These are phyloP conservation scores for Lavandula angustifolia DNA, from an alignment of 257 asterid species.

Conservation along the genomic window DNA sequence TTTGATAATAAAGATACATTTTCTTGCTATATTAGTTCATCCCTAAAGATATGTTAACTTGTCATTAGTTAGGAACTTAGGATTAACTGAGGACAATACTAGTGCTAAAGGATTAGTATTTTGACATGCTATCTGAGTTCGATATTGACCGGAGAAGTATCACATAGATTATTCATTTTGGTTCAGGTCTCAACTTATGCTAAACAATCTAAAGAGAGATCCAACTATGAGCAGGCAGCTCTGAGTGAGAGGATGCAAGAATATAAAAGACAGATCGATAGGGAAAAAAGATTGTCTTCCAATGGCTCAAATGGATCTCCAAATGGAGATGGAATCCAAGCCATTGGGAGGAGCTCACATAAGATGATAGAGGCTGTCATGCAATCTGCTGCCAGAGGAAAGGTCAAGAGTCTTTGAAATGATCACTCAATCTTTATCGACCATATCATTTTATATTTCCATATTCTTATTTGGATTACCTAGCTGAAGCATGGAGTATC, in stretches of 20 bases:
- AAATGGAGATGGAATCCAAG: constrained; percentile 97
- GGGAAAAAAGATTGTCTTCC: constrained; percentile 91
- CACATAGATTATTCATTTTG: constrained; percentile 25
- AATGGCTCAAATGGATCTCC: constrained; percentile 93
- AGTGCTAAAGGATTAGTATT: not conserved
- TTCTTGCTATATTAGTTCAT: constrained; percentile 5
- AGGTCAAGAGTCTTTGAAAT: constrained; percentile 49
- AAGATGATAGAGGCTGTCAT: constrained; percentile 98
- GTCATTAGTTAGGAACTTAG: not conserved
- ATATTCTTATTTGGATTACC: constrained; percentile 21
- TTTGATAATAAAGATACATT: not conserved
- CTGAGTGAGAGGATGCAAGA: constrained; percentile 99
- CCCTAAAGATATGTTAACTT: constrained; percentile 10
- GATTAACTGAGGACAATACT: constrained; percentile 7
- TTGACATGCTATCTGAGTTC: not conserved
- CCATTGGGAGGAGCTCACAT: constrained; percentile 98
- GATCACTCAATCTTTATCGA: constrained; percentile 23
- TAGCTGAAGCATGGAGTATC: constrained; percentile 36
- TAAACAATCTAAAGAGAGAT: constrained; percentile 91
- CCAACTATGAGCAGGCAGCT: constrained; percentile 95
- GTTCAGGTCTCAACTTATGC: constrained; percentile 94
- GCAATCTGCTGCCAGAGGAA: constrained; percentile 98
- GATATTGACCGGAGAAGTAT: constrained; percentile 17
- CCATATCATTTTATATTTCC: not conserved
- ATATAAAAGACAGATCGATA: constrained; percentile 86